A percentile compares a stretch with the other conserved stretches of the same genome.
Evolutionary conservation across 495 filamentous ascomycete genomes (phyloP).

Genomic region (Friedmanniomyces simplex): DNA sequence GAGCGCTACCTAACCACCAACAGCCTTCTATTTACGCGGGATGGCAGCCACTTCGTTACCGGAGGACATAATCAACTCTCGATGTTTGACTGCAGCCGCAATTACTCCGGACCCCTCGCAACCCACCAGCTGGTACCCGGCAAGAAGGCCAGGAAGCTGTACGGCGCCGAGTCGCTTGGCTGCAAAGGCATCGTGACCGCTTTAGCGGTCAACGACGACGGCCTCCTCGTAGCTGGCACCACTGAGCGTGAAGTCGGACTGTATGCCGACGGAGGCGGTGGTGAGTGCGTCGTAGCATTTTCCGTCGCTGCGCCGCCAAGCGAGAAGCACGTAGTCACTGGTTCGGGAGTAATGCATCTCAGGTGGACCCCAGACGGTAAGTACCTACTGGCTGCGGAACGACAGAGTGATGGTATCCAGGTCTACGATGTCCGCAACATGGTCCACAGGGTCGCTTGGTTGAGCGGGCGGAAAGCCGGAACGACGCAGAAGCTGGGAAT

Average conservation of each 20-base stretch:
- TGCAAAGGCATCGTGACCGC: constrained; percentile 78
- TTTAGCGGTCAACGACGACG: constrained; percentile 41
- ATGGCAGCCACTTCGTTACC: constrained; percentile 55
- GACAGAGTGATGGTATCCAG: constrained; percentile 59
- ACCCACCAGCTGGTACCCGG: constrained; percentile 63
- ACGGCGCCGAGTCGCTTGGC: constrained; percentile 51
- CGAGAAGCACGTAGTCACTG: constrained; percentile 40
- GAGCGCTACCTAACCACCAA: constrained; percentile 70
- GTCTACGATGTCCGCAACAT: constrained; percentile 78
- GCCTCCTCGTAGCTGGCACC: constrained; percentile 72
- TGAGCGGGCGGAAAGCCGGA: constrained; percentile 56
- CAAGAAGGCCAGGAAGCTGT: constrained; percentile 50
- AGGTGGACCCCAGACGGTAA: constrained; percentile 66
- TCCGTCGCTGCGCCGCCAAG: constrained; percentile 35
- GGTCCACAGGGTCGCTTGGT: constrained; percentile 54
- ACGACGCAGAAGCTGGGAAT: constrained; percentile 73
- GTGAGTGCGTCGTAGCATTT: constrained; percentile 60
- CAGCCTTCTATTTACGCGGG: constrained; percentile 57
- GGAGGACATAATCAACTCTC: constrained; percentile 65
- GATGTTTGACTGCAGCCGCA: constrained; percentile 64
- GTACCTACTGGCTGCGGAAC: constrained; percentile 81
- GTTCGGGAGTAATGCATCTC: constrained; percentile 63
- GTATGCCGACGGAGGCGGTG: constrained; percentile 59
- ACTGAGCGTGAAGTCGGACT: constrained; percentile 66
- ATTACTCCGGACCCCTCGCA: constrained; percentile 51